Evolutionary conservation across 768 basidiomycete genomes (phyloP).

Genomic region (Boletus bicolor): DNA sequence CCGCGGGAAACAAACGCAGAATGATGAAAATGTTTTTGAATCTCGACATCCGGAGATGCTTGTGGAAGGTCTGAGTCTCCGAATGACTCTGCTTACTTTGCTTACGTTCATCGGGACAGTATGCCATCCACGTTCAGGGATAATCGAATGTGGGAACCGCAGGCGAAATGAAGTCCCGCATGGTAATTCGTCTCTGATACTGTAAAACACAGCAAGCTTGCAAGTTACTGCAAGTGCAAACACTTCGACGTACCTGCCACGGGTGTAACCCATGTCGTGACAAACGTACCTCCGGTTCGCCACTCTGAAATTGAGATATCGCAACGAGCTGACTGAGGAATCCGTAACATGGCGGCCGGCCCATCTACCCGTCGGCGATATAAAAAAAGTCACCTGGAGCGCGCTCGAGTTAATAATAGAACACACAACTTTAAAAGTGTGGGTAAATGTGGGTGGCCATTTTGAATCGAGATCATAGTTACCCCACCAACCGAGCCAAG

Average conservation of each 20-base stretch:
- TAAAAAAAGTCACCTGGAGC: not conserved
- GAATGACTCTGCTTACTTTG: not conserved
- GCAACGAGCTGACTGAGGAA: not conserved
- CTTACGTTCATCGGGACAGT: not conserved
- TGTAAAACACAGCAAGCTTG: not conserved
- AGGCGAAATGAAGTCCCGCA: not conserved
- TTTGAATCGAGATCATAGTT: constrained; percentile 1
- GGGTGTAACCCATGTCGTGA: not conserved
- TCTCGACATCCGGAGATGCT: too few relatives aligned
- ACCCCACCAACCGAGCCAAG: not conserved
- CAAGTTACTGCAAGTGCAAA: not conserved
- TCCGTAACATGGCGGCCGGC: not conserved
- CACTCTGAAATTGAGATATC: not conserved
- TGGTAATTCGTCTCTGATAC: not conserved
- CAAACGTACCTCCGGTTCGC: too few relatives aligned
- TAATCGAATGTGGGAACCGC: not conserved
- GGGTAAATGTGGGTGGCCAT: not conserved
- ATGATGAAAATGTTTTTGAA: not conserved
- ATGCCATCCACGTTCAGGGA: constrained; percentile 8
- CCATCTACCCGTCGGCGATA: not conserved
- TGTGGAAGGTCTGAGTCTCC: not conserved
- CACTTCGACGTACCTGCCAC: not conserved
- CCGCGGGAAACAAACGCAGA: not conserved
- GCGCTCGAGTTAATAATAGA: not conserved
- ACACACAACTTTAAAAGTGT: not conserved